phyloP scores from a whole-genome alignment of 305 asterid genomes.

The Solanum hybrid region DNA sequence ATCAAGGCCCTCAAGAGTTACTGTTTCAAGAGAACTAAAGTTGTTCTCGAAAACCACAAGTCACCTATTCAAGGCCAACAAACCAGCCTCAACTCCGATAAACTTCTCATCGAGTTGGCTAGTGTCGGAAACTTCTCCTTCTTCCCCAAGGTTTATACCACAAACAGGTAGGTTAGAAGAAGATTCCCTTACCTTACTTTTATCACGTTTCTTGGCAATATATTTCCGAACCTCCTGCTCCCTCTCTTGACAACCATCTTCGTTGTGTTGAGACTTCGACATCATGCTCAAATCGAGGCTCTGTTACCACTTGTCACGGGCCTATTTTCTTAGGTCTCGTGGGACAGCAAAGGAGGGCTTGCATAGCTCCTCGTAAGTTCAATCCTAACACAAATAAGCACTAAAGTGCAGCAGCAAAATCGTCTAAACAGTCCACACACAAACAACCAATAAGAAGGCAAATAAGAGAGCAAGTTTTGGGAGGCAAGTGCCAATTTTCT shows the following conservation, averaged over 20 bases:
- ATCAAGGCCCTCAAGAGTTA: too few species aligned
- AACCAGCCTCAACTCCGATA: not conserved
- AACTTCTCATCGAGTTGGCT: not conserved
- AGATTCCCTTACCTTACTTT: not conserved
- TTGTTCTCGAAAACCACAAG: too few species aligned
- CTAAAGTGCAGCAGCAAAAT: too few species aligned
- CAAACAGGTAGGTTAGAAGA: not conserved
- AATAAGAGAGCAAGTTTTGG: not conserved
- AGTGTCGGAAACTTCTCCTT: not conserved
- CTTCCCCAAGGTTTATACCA: accelerated
- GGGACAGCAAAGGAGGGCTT: too few species aligned
- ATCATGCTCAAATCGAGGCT: not conserved
- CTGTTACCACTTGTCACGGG: not conserved
- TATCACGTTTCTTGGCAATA: not conserved
- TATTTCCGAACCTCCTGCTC: not conserved
- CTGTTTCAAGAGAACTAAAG: not conserved
- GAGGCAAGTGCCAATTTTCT: not conserved
- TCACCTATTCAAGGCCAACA: not conserved
- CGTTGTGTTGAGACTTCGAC: not conserved
- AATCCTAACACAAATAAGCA: too few species aligned
- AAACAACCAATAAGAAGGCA: too few species aligned
- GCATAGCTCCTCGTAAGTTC: accelerated
- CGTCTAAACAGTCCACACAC: too few species aligned
- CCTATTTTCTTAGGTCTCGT: too few species aligned
- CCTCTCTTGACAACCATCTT: too few species aligned